These are phyloP conservation scores for Lentinula guzmanii DNA, from an alignment of 768 basidiomycete genomes.

Conservation along the genomic window DNA sequence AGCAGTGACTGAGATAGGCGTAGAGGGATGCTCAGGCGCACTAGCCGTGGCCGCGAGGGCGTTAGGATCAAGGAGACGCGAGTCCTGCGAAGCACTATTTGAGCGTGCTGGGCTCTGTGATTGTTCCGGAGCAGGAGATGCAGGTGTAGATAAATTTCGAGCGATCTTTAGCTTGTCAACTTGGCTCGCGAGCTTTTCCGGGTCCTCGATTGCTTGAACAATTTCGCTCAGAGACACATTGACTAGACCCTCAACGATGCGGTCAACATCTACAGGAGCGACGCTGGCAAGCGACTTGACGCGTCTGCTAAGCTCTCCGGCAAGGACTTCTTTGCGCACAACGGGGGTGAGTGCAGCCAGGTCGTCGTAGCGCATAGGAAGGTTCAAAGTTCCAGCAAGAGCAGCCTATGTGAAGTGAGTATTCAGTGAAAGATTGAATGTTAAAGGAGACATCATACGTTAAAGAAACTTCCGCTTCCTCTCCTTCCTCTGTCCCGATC, in stretches of 20 bases:
- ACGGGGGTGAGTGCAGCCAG: slow-evolving; percentile 78
- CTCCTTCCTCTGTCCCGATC: slow-evolving; percentile 68
- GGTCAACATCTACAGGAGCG: slow-evolving; percentile 48
- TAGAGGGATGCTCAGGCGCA: slow-evolving; percentile 87
- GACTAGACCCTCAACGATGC: slow-evolving; percentile 69
- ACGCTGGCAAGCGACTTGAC: slow-evolving; percentile 55
- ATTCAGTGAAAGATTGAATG: neutral
- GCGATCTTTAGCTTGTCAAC: slow-evolving; percentile 36
- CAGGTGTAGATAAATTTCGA: slow-evolving; percentile 16
- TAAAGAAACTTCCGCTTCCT: slow-evolving; percentile 84
- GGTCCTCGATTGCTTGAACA: slow-evolving; percentile 69
- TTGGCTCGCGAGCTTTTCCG: slow-evolving; percentile 59
- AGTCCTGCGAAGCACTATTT: slow-evolving; percentile 60
- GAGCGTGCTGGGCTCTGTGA: slow-evolving; percentile 50
- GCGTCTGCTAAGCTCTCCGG: slow-evolving; percentile 75
- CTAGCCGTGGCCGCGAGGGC: slow-evolving; percentile 70
- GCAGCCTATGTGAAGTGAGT: slow-evolving; percentile 52
- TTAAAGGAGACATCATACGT: slow-evolving; percentile 36
- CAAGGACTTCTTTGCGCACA: slow-evolving; percentile 79
- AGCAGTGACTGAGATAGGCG: slow-evolving; percentile 72
- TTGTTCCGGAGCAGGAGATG: slow-evolving; percentile 25
- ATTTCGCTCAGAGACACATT: slow-evolving; percentile 69
- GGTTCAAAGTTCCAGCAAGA: slow-evolving; percentile 67
- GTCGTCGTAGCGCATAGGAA: slow-evolving; percentile 87
- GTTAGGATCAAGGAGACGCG: slow-evolving; percentile 58